Conservation (phyloP, 1,139 yeast genomes). For the Wickerhamiella pararugosa region DNA sequence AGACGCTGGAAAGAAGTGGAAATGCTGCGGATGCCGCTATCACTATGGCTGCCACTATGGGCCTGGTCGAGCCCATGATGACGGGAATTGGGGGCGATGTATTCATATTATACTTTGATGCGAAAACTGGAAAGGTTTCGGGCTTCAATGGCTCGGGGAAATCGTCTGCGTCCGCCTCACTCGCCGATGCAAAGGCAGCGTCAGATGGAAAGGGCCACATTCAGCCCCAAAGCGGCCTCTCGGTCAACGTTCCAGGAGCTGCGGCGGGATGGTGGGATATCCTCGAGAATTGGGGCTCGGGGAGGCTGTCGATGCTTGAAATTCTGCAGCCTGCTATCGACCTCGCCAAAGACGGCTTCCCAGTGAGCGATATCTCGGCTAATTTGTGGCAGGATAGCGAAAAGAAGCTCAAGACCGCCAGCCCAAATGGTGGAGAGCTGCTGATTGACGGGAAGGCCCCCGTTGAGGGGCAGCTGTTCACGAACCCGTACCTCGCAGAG, state of each 20-base stretch:
- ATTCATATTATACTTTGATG: slow-evolving; percentile 48
- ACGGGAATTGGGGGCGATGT: slow-evolving; percentile 82
- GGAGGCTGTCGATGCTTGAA: slow-evolving; percentile 43
- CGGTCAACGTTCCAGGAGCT: slow-evolving; percentile 65
- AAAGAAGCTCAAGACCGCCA: slow-evolving; percentile 29
- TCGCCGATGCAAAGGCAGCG: slow-evolving; percentile 35
- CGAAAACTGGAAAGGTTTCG: slow-evolving; percentile 34
- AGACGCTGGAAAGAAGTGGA: slow-evolving; percentile 54
- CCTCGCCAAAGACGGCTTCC: slow-evolving; percentile 53
- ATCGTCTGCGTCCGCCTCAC: slow-evolving; percentile 37
- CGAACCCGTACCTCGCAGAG: slow-evolving; percentile 39
- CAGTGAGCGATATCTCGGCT: slow-evolving; percentile 46
- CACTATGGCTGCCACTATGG: slow-evolving; percentile 62
- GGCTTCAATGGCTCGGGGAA: slow-evolving; percentile 74
- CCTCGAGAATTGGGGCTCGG: slow-evolving; percentile 55
- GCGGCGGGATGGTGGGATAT: slow-evolving; percentile 68
- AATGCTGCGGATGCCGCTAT: slow-evolving; percentile 68
- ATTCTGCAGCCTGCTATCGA: slow-evolving; percentile 56
- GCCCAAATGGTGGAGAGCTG: slow-evolving; percentile 32
- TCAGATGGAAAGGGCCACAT: slow-evolving; percentile 22
- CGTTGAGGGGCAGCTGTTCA: slow-evolving; percentile 42
- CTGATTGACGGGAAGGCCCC: slow-evolving; percentile 33
- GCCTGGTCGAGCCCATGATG: slow-evolving; percentile 59
- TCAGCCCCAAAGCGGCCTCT: slow-evolving; percentile 37
- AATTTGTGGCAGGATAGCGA: slow-evolving; percentile 35